Evolutionary conservation across 768 basidiomycete genomes (phyloP), one percentile per base, ranked within the genome.

Genomic region (Russula vinacea): DNA sequence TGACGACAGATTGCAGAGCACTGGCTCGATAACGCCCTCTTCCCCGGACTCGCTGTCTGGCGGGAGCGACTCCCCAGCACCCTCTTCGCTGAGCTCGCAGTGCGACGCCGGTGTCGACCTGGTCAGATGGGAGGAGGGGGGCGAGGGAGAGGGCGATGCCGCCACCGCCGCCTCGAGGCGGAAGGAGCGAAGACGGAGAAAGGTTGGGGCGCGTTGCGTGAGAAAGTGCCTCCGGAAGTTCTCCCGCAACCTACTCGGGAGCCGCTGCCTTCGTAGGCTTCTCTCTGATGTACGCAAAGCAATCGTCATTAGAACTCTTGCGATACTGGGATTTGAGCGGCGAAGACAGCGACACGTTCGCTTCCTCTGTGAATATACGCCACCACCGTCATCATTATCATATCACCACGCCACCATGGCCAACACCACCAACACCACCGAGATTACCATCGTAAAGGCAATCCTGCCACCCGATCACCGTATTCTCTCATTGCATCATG

Each of bases 31-130:
- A 26, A 65, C 71, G 11, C 17, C 63, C 7, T 73, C 74, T 13
- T 73, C 75, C 4, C 72, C 67, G 39, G 73, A 73, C 35, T 74
- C 74, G 33, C 67, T 69, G 14, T 74, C 79, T 14, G 83, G 80
- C 5, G 77, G 77, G 17, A 81, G 80, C 39, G 82, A 78, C 59
- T 84, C 84, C 5, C 84, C 88, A 19, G 77, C 82, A 7, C 80
- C 82, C 35, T 85, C 86, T 11, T 86, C 84, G 37, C 76, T 77
- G 10, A 85, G 84, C 55, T 85, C 74, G 33, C 74, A 74, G 60
- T 76, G 72, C 53, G 74, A 74, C 5, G 57, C 68, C 8, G 69
- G 73, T 26, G 42, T 56, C 9, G 64, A 65, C 40, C 26, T 69
- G 24, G 39, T 60, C 24, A 19, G 63, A 35, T 64, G 63, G 63